phyloP scores from a whole-genome alignment of 2,329 filamentous ascomycete genomes.

The Scytalidium sp. region DNA sequence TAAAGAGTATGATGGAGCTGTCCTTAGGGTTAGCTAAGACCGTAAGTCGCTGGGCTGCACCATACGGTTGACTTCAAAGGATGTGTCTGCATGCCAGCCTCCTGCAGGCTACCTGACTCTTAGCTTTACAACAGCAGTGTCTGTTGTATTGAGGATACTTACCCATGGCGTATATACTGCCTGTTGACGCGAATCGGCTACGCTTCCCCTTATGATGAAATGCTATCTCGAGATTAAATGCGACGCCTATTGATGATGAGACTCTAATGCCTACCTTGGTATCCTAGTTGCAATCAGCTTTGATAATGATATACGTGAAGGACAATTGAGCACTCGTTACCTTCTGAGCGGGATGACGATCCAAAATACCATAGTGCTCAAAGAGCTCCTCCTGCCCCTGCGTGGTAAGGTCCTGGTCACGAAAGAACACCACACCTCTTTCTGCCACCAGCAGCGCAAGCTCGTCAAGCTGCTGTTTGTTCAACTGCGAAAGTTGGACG shows the following conservation, averaged over 20 bases:
- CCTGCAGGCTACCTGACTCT: conserved; percentile 8
- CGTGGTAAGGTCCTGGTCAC: conserved; percentile 43
- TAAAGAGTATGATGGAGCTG: conserved; percentile 46
- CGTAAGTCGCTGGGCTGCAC: not conserved
- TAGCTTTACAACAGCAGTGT: conserved; percentile 7
- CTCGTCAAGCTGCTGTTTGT: conserved; percentile 68
- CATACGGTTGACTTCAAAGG: conserved; percentile 45
- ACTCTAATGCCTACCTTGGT: too few relatives aligned
- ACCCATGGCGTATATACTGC: conserved; percentile 43
- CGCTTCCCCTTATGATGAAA: conserved; percentile 41
- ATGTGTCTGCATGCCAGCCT: conserved; percentile 48
- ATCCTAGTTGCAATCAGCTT: not conserved
- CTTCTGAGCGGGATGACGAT: conserved; percentile 44
- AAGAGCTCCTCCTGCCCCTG: conserved; percentile 41
- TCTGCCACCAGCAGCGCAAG: conserved; percentile 70
- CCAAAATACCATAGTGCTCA: conserved; percentile 44
- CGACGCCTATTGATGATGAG: not conserved
- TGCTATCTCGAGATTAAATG: conserved; percentile 24
- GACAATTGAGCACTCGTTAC: conserved; percentile 7
- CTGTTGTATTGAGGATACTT: not conserved
- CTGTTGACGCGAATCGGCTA: conserved; percentile 41
- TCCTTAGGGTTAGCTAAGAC: conserved; percentile 1
- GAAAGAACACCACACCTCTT: conserved; percentile 52
- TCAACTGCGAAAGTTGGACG: conserved; percentile 65
- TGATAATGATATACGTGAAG: not conserved